phyloP scores from a whole-genome alignment of 495 filamentous ascomycete genomes.

The Aspergillus leporis region DNA sequence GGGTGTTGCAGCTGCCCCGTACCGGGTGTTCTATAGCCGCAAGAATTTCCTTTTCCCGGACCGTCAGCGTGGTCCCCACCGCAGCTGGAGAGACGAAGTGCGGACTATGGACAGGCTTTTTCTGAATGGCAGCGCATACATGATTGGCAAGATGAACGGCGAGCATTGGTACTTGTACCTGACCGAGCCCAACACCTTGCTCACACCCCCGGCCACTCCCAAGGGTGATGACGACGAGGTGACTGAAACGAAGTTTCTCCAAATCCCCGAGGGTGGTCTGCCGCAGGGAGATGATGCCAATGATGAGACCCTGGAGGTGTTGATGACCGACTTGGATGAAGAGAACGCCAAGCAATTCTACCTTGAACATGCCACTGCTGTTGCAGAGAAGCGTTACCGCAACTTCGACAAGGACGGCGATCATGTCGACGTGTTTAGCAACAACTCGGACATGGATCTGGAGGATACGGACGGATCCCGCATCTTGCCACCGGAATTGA shows the following conservation, averaged over 20 bases:
- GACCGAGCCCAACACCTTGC: conserved; percentile 75
- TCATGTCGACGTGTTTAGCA: conserved; percentile 76
- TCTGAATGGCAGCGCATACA: conserved; percentile 91
- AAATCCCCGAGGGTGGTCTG: conserved; percentile 38
- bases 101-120: conserved; percentile 87
- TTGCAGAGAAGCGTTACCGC: conserved; percentile 77
- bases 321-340: conserved; percentile 97
- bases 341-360: conserved; percentile 96
- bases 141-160: conserved; percentile 99
- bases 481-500: conserved; percentile 68
- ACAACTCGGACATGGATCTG: conserved; percentile 67
- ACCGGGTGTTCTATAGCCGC: conserved; percentile 96
- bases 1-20: conserved; percentile 75
- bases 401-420: conserved; percentile 51
- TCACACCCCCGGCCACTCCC: conserved; percentile 86
- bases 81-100: conserved; percentile 97
- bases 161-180: conserved; percentile 99
- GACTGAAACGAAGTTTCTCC: conserved; percentile 71
- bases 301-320: conserved; percentile 94
- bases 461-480: conserved; percentile 56
- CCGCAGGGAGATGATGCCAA: conserved; percentile 46
- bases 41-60: conserved; percentile 99
- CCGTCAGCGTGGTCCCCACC: conserved; percentile 89
- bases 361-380: conserved; percentile 84
- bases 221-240: conserved; percentile 46